phyloP scores from a whole-genome alignment of 2,329 filamentous ascomycete species.

The Fusarium paranaense region DNA sequence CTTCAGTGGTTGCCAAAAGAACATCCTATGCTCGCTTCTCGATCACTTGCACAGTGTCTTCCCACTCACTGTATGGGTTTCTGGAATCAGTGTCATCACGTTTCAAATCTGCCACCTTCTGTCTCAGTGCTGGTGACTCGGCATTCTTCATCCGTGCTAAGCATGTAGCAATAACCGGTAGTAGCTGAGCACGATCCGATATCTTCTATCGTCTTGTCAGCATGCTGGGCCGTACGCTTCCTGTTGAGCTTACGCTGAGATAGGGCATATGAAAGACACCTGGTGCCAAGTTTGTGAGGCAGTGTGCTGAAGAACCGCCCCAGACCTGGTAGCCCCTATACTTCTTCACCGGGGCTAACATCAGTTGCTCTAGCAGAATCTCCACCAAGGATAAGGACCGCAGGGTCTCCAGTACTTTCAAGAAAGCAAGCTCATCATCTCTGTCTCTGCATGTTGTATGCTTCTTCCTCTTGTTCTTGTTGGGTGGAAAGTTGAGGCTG shows the following conservation, averaged over 20 bases:
- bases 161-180: slow-evolving; percentile 46
- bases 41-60: slow-evolving; percentile 8
- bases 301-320: slow-evolving; percentile 24
- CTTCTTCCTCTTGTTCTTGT: not conserved
- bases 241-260: slow-evolving; percentile 45
- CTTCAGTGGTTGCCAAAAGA: slow-evolving; percentile 33
- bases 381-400: slow-evolving; percentile 25
- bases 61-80: not conserved
- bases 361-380: slow-evolving; percentile 40
- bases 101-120: slow-evolving; percentile 39
- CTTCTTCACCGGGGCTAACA: slow-evolving; percentile 41
- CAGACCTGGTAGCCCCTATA: slow-evolving; percentile 37
- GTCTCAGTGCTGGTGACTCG: slow-evolving; percentile 50
- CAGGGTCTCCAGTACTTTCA: slow-evolving; percentile 16
- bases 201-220: slow-evolving; percentile 40
- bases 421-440: not conserved
- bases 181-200: slow-evolving; percentile 40
- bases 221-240: too few relatives aligned
- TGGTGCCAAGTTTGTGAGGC: slow-evolving; percentile 47
- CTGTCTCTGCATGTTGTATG: not conserved
- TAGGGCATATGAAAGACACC: slow-evolving; percentile 53
- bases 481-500: slow-evolving; percentile 32
- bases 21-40: slow-evolving; percentile 42
- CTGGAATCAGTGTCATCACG: not conserved
- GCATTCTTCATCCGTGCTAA: slow-evolving; percentile 49